A percentile compares a stretch with the other conserved stretches of the same genome.
Evolutionary conservation across 352 stramenopile species (phyloP).

Genomic region (Pythium insidiosum): DNA sequence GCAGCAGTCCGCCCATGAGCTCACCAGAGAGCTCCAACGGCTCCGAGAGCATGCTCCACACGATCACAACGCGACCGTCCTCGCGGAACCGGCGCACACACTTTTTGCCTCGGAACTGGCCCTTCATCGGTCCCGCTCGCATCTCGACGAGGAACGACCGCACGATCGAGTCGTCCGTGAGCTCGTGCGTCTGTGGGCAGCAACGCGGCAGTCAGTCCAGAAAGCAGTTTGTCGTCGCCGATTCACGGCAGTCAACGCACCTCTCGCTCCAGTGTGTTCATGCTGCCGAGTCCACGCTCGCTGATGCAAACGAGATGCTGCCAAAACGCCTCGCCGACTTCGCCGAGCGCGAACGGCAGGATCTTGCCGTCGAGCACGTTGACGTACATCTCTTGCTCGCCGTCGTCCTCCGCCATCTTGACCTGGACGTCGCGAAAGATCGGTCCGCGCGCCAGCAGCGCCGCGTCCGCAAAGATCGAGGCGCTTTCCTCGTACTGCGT

Average conservation of each 20-base stretch:
- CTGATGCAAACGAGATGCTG: no score
- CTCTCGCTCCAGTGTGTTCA: slow-evolving; percentile 22
- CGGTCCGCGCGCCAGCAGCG: background rate
- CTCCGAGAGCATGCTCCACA: slow-evolving; percentile 38
- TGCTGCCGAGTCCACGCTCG: slow-evolving; percentile 17
- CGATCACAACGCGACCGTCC: slow-evolving; percentile 21
- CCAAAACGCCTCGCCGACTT: slow-evolving; percentile 24
- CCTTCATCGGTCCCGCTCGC: slow-evolving; percentile 12
- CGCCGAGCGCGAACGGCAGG: slow-evolving; percentile 23
- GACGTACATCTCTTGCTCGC: slow-evolving; percentile 15
- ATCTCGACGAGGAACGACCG: slow-evolving; percentile 18
- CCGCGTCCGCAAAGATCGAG: background rate
- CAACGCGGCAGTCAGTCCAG: no score
- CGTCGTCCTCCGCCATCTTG: slow-evolving; percentile 3
- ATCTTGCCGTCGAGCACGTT: slow-evolving; percentile 24
- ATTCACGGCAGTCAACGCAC: no score
- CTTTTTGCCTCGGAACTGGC: slow-evolving; percentile 32
- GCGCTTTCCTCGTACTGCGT: background rate
- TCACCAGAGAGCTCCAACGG: slow-evolving; percentile 21
- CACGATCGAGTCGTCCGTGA: slow-evolving; percentile 16
- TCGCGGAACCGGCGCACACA: slow-evolving; percentile 30
- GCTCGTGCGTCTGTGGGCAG: slow-evolving; percentile 10
- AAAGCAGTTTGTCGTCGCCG: no score
- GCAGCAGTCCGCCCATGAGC: slow-evolving; percentile 7
- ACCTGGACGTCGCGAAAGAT: slow-evolving; percentile 18